These are phyloP conservation scores for Plasmodiophora brassicae DNA, from an alignment of 208 protist genomes.

Conservation along the genomic window DNA sequence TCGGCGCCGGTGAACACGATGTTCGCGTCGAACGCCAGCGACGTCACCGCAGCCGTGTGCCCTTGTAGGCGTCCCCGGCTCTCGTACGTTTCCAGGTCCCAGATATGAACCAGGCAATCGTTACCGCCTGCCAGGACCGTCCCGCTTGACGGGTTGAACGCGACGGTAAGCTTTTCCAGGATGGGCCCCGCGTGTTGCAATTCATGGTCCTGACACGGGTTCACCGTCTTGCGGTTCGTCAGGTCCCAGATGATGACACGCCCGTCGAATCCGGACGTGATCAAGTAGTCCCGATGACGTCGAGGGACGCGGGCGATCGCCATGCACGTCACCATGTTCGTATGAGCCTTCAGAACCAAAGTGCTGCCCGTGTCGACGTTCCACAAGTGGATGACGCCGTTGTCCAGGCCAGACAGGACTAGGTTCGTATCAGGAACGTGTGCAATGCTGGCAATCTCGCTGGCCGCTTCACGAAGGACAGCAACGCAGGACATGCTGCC, in stretches of 20 bases:
- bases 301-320: not conserved
- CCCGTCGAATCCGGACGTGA: constrained; percentile 15
- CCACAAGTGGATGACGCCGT: constrained; percentile 44
- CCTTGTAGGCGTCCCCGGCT: not conserved
- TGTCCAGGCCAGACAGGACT: constrained; percentile 39
- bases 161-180: not conserved
- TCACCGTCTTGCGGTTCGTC: not conserved
- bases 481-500: constrained; percentile 4
- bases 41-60: constrained; percentile 21
- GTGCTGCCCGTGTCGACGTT: constrained; percentile 33
- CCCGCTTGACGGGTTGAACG: not conserved
- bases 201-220: not conserved
- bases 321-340: constrained; percentile 34
- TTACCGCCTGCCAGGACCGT: constrained; percentile 35
- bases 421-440: not conserved
- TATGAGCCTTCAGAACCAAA: constrained; percentile 16
- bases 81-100: not conserved
- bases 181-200: not conserved
- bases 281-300: not conserved
- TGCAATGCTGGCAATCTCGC: constrained; percentile 5
- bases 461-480: constrained; percentile 3
- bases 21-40: constrained; percentile 41
- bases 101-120: not conserved
- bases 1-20: constrained; percentile 26
- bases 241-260: constrained; percentile 37